Base-by-base conservation (phyloP, 176 grass and related monocot genomes). In the Phyllostachys edulis region DNA sequence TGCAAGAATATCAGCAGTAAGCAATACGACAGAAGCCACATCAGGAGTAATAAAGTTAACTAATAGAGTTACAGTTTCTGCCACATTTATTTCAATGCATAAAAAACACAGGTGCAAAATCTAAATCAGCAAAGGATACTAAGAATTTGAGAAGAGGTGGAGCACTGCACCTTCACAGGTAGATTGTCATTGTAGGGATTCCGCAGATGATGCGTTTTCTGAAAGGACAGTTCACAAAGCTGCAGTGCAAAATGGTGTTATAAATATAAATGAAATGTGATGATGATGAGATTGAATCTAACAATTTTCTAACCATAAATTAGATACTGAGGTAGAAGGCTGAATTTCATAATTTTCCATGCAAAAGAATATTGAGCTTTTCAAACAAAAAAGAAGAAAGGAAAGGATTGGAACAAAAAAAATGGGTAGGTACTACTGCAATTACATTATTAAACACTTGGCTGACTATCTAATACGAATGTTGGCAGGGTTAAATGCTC, bases 171-270 rank as follows among this genome's bases (percentile, higher is more conserved):
- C 90, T 96, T 96, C 62, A 96, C 88, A 11, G 94, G 94, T 66
- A 93, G 88, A 68, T 96, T 96, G 71, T 93, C 94, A 80, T 93
- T 96, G 86, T 93, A 96, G 62, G 94, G 90, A 83, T 96, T 96
- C 77, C 94, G 86, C 49, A 91, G 88, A 77, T 96, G 90, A 89
- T 93, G 88, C 24, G 90, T 91, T 89, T 96, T 96, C 79, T 93
- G 90, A 80, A 93, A 96, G 32, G 90, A 96, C 76, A 96, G 61
- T 69, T 96, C 94, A 80, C 93, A 92, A 64, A 96, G 80, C 90
- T 96, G 88, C 85, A 87, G 54, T 14, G 71, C 64, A 84, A 89
- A 79, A 76, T 60, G 54, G 40, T 21, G 57, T 84, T 60, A 79
- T 51, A 23, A 83, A 71, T 79, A 89, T 5, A 83, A 16, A 44